Percentiles rank a stretch among this genome's conserved stretches.
Conservation (phyloP, 2,329 filamentous ascomycete genomes). For the Trichoderma sp. region DNA sequence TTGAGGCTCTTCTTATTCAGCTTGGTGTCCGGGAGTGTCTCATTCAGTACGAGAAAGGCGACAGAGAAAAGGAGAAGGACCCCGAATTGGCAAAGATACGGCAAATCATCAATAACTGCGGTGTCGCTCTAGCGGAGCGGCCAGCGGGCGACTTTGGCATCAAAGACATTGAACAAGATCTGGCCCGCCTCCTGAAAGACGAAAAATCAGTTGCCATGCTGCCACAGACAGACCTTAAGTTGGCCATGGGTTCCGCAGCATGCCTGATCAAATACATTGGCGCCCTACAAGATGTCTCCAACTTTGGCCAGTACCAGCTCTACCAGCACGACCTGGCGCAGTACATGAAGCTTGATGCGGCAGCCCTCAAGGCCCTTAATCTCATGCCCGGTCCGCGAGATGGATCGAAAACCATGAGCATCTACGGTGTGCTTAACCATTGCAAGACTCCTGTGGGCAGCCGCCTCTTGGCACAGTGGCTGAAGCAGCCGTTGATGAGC, state of each 20-base stretch:
- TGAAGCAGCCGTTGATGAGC: conserved; percentile 96
- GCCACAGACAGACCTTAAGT: conserved; percentile 86
- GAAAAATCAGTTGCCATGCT: conserved; percentile 73
- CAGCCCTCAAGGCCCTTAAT: conserved; percentile 89
- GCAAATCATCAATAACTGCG: conserved; percentile 88
- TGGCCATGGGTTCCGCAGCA: conserved; percentile 93
- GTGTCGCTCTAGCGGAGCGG: conserved; percentile 82
- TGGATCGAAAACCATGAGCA: conserved; percentile 94
- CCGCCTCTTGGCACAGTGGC: conserved; percentile 86
- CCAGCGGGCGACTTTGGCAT: conserved; percentile 73
- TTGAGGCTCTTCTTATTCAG: conserved; percentile 93
- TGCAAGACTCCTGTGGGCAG: conserved; percentile 96
- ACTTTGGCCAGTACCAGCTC: conserved; percentile 94
- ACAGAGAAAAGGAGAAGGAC: conserved; percentile 86
- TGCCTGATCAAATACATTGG: conserved; percentile 93
- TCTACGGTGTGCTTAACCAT: conserved; percentile 91
- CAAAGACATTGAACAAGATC: conserved; percentile 93
- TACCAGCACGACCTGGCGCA: conserved; percentile 97
- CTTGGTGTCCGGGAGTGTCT: conserved; percentile 93
- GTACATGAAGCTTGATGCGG: conserved; percentile 97
- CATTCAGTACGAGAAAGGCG: conserved; percentile 71
- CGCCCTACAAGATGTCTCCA: conserved; percentile 83
- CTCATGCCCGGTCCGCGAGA: conserved; percentile 95
- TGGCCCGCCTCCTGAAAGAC: conserved; percentile 82
- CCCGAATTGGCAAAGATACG: conserved; percentile 82